Percentiles rank a stretch among this genome's conserved stretches.
phyloP scores from a whole-genome alignment of 2,329 filamentous ascomycete genomes.

The Apiospora phragmitis region DNA sequence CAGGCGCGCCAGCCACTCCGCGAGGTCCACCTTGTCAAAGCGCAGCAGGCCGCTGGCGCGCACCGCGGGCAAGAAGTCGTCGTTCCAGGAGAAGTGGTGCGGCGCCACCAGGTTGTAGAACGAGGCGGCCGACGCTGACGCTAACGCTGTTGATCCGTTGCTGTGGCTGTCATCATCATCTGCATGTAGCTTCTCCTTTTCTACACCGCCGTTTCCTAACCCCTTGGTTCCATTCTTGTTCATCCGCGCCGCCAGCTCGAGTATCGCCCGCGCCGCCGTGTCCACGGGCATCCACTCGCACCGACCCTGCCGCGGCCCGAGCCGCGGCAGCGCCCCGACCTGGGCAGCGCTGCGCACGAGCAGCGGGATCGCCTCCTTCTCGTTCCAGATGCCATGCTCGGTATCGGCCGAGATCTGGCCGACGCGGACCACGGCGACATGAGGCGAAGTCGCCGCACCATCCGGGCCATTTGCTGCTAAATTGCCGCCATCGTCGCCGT shows the following conservation, averaged over 20 bases:
- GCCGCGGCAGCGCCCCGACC: slow-evolving; percentile 23
- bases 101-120: slow-evolving; percentile 29
- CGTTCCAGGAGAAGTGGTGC: slow-evolving; percentile 37
- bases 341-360: slow-evolving; percentile 25
- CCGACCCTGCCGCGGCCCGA: slow-evolving; percentile 23
- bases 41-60: slow-evolving; percentile 28
- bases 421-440: slow-evolving; percentile 33
- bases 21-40: slow-evolving; percentile 34
- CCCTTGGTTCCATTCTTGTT: background rate
- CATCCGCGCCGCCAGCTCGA: background rate
- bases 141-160: background rate
- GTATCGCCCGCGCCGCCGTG: slow-evolving; percentile 21
- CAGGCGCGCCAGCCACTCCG: slow-evolving; percentile 34
- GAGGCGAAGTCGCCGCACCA: background rate
- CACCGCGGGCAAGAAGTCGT: slow-evolving; percentile 30
- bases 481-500: background rate
- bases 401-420: slow-evolving; percentile 37
- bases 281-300: slow-evolving; percentile 35
- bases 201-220: too few species aligned
- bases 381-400: slow-evolving; percentile 29
- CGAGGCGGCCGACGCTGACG: slow-evolving; percentile 8
- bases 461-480: too few species aligned
- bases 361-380: slow-evolving; percentile 28
- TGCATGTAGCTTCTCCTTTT: background rate
- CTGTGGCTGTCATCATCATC: background rate